Evolutionary conservation across 1,139 yeast species (phyloP), one percentile per base, ranked within the genome.

Genomic region (Magnusiomyces suaveolens): DNA sequence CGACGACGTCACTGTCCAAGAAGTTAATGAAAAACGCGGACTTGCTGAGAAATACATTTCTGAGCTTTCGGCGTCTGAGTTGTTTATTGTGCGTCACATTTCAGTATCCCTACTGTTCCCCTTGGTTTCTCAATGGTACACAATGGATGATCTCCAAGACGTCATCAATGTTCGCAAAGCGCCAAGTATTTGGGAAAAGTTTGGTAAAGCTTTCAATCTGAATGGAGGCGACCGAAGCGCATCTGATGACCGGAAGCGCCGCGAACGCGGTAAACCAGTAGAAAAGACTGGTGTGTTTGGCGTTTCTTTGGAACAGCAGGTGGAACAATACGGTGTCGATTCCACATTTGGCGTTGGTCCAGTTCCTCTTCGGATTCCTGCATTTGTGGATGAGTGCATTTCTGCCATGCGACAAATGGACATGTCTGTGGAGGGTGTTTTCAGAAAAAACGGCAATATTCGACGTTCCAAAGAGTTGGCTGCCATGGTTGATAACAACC

Each of bases 341-440:
- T 84, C 96, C 0, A 87, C 86, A 53, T 75, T 87, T 43, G 96
- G 96, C 2, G 87, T 87, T 44, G 96, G 97, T 0, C 92, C 95
- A 0, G 74, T 83, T 0, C 70, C 71, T 18, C 76, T 92, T 49
- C 77, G 84, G 46, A 86, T 94, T 48, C 99, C 99, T 0, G 79
- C 87, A 52, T 76, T 94, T 48, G 77, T 94, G 53, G 97, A 92
- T 65, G 97, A 92, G 64, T 74, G 90, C 20, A 80, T 94, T 49
- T 80, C 81, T 51, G 87, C 95, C 0, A 80, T 94, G 73, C 80
- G 87, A 56, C 95, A 87, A 57, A 88, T 87, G 75, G 97, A 92
- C 71, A 84, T 94, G 87, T 87, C 97, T 2, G 92, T 89, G 23
- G 98, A 92, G 70, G 98, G 98, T 56, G 86, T 94, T 10, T 94